phyloP scores from a whole-genome alignment of 192 early-diverging fungal genomes.

The Backusella mclennaniae region DNA sequence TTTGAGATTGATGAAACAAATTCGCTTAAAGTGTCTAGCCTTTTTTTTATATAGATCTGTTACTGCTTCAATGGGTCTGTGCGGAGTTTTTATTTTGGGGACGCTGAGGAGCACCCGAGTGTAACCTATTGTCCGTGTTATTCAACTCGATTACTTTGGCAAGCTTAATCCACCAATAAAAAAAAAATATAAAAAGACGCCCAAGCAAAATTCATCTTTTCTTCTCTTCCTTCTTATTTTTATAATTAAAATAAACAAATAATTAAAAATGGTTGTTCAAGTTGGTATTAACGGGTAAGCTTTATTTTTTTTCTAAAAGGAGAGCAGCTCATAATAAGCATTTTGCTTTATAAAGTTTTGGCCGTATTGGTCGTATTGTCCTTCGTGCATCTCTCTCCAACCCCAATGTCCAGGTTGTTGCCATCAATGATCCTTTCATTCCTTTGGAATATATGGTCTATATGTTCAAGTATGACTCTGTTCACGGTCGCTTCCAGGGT shows the following conservation, averaged over 20 bases:
- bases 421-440: constrained; percentile 98
- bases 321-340: too few species aligned
- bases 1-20: not conserved
- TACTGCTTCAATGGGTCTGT: not conserved
- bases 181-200: not conserved
- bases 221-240: not conserved
- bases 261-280: constrained; percentile 4
- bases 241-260: not conserved
- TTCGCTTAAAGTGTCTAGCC: not conserved
- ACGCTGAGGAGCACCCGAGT: not conserved
- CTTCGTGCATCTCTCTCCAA: constrained; percentile 83
- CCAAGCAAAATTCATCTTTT: not conserved
- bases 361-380: constrained; percentile 97
- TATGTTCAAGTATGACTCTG: constrained; percentile 98
- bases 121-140: not conserved
- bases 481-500: constrained; percentile 94
- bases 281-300: constrained; percentile 16
- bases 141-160: not conserved
- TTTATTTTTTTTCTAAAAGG: not conserved
- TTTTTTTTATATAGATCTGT: not conserved
- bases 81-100: constrained; percentile 1
- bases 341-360: constrained; percentile 59
- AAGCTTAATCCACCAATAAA: not conserved
- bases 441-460: constrained; percentile 97
- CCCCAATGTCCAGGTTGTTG: constrained; percentile 74